Percentiles rank a stretch among this genome's conserved stretches.
phyloP scores from a whole-genome alignment of 306 rosid species.

The Cucurbita maxima region DNA sequence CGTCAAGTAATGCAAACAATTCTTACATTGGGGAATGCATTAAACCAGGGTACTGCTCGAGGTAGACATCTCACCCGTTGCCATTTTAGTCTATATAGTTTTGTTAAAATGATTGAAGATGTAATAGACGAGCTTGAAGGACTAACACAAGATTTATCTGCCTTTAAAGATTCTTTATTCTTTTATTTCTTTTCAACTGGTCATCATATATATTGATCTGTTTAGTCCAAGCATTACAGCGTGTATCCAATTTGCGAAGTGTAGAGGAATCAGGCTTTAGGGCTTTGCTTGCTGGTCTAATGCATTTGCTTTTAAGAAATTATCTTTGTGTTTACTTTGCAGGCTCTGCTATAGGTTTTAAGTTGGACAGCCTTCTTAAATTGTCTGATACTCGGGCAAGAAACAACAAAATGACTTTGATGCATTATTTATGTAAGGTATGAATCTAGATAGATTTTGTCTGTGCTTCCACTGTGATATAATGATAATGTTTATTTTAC shows the following conservation, averaged over 20 bases:
- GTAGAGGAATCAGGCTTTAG: neutral
- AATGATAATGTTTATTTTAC: neutral
- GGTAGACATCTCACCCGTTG: constrained; percentile 29
- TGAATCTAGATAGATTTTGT: neutral
- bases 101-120: neutral
- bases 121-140: neutral
- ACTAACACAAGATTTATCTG: neutral
- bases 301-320: neutral
- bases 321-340: constrained; percentile 16
- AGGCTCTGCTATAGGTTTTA: constrained; percentile 98
- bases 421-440: constrained; percentile 99
- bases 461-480: neutral
- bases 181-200: neutral
- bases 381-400: constrained; percentile 96
- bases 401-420: constrained; percentile 95
- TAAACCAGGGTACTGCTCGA: constrained; percentile 95
- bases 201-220: neutral
- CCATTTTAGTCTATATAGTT: neutral
- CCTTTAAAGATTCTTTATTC: neutral
- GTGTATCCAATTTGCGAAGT: neutral
- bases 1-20: constrained; percentile 98
- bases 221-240: neutral
- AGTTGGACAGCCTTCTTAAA: constrained; percentile 96
- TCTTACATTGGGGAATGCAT: constrained; percentile 90
- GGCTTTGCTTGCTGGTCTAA: neutral